phyloP scores from a whole-genome alignment of 2,329 filamentous ascomycete genomes.

The Drechslerella stenobrocha region DNA sequence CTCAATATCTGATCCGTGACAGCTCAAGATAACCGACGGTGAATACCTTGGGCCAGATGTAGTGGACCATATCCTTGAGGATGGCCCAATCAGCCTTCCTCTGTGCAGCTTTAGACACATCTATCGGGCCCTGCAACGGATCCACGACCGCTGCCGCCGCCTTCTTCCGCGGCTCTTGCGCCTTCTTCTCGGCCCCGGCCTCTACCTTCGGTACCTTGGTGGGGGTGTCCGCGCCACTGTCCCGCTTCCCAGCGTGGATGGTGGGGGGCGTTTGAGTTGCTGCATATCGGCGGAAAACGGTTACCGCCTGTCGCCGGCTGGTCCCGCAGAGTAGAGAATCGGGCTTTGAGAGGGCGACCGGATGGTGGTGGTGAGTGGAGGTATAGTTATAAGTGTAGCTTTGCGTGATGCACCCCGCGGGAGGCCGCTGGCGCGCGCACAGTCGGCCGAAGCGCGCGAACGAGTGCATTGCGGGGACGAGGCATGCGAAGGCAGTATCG shows the following conservation, averaged over 20 bases:
- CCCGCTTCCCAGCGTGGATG: not conserved
- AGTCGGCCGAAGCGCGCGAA: constrained; percentile 30
- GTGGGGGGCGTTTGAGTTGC: constrained; percentile 20
- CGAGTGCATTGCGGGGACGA: constrained; percentile 32
- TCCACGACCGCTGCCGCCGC: constrained; percentile 19
- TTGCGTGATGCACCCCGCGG: not conserved
- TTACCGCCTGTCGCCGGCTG: not conserved
- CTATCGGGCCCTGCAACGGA: constrained; percentile 16
- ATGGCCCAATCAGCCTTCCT: constrained; percentile 97
- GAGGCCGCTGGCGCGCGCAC: constrained; percentile 24
- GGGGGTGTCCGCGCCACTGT: constrained; percentile 17
- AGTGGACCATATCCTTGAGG: constrained; percentile 94
- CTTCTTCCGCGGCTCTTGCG: constrained; percentile 22
- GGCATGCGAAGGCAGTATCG: not conserved
- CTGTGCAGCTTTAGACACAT: constrained; percentile 59
- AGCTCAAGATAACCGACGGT: constrained; percentile 31
- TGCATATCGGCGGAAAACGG: constrained; percentile 22
- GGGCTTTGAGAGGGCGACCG: not conserved
- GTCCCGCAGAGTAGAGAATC: not conserved
- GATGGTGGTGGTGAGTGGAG: too few relatives aligned
- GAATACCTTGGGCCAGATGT: constrained; percentile 84
- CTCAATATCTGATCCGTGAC: constrained; percentile 8
- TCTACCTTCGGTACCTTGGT: constrained; percentile 31
- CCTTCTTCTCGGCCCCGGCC: constrained; percentile 20
- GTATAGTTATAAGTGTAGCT: not conserved